Conservation (phyloP, 805 yeast species). For the Candida ovalis region DNA sequence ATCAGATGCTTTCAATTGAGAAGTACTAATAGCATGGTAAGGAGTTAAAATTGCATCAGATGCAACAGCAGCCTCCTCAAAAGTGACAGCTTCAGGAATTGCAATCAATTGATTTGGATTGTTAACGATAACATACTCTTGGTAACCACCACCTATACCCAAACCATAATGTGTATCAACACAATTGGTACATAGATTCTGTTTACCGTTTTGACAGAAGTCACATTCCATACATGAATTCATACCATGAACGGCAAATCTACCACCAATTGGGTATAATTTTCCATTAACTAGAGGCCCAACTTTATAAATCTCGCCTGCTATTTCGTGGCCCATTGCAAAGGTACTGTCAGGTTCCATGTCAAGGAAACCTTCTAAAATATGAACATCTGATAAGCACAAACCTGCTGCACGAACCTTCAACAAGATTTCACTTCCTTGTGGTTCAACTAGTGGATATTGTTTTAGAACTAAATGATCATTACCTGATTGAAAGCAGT, state of each 20-base stretch:
- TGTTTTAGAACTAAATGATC: conserved; percentile 5
- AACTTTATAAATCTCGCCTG: conserved; percentile 23
- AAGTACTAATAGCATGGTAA: conserved; percentile 31
- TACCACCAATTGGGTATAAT: conserved; percentile 11
- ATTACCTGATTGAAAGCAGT: conserved; percentile 8
- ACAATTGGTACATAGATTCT: conserved; percentile 21
- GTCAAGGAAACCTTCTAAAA: conserved; percentile 20
- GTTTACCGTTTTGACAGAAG: conserved; percentile 26
- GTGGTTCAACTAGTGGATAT: conserved; percentile 8
- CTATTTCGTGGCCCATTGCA: conserved; percentile 32
- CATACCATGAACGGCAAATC: conserved; percentile 15
- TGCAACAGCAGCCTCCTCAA: conserved; percentile 30
- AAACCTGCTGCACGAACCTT: conserved; percentile 22
- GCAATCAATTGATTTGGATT: conserved; percentile 19
- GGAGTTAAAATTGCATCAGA: conserved; percentile 34
- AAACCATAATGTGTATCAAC: conserved; percentile 23
- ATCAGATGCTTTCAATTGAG: conserved; percentile 18
- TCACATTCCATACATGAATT: conserved; percentile 27
- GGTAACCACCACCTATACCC: conserved; percentile 31
- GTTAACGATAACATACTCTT: conserved; percentile 24
- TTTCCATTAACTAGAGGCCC: conserved; percentile 8
- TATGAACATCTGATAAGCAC: conserved; percentile 41
- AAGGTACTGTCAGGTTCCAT: conserved; percentile 3
- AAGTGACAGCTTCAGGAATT: conserved; percentile 29
- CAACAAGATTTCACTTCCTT: conserved; percentile 6